These are phyloP conservation scores for Schizothecium vesticola DNA, from an alignment of 495 filamentous ascomycete species.

Conservation along the genomic window DNA sequence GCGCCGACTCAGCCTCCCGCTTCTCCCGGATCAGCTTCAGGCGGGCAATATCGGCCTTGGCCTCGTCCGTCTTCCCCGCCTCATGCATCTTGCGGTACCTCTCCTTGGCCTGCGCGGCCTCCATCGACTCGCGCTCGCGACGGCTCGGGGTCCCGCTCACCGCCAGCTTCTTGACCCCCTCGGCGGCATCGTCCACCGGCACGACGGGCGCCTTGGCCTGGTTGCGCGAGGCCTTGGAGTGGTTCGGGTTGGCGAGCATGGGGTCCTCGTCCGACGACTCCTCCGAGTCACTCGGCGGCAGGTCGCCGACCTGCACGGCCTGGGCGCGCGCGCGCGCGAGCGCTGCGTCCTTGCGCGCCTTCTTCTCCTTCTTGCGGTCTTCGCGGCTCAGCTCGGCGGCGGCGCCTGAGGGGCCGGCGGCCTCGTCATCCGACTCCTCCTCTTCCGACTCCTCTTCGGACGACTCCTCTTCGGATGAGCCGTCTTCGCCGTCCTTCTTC, in stretches of 20 bases:
- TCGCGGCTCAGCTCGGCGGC: conserved; percentile 66
- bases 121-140: conserved; percentile 80
- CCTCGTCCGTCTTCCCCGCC: conserved; percentile 95
- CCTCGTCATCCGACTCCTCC: conserved; percentile 30
- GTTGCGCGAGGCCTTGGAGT: conserved; percentile 64
- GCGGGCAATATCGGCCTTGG: conserved; percentile 83
- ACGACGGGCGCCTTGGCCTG: conserved; percentile 39
- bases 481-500: conserved; percentile 32
- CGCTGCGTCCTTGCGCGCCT: conserved; percentile 87
- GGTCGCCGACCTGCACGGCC: conserved; percentile 70
- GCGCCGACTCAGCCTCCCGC: conserved; percentile 72
- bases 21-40: conserved; percentile 75
- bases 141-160: conserved; percentile 50
- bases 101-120: conserved; percentile 84
- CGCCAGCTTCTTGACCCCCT: conserved; percentile 41
- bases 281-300: conserved; percentile 66
- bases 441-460: conserved; percentile 41
- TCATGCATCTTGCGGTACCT: conserved; percentile 90
- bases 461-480: conserved; percentile 46
- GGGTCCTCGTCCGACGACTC: conserved; percentile 54
- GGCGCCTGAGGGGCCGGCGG: conserved; percentile 25
- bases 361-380: conserved; percentile 78
- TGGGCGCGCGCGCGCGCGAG: conserved; percentile 60
- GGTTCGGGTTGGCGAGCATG: conserved; percentile 85
- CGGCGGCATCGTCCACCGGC: conserved; percentile 43